phyloP scores from a whole-genome alignment of 2,329 filamentous ascomycete genomes.

The Alternaria novae-zelandiae region DNA sequence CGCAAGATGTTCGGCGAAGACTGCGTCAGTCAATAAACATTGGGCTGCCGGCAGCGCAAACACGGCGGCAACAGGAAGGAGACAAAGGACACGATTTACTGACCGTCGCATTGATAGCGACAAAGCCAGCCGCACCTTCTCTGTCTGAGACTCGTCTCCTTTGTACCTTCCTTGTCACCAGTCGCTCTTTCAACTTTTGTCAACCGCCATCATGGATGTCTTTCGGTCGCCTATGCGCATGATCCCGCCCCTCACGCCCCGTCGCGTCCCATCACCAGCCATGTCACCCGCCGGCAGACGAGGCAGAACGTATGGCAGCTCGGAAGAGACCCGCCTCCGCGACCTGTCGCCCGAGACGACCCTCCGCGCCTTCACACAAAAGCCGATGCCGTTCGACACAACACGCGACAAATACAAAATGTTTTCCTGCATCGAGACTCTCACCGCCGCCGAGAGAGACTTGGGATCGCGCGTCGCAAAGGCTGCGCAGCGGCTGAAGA shows the following conservation, averaged over 20 bases:
- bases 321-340: constrained; percentile 44
- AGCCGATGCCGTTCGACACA: constrained; percentile 53
- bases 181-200: constrained; percentile 23
- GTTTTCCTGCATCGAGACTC: constrained; percentile 64
- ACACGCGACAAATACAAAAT: constrained; percentile 50
- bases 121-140: background rate
- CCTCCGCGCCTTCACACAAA: constrained; percentile 52
- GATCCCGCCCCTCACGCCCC: constrained; percentile 40
- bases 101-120: constrained; percentile 21
- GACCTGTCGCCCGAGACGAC: constrained; percentile 51
- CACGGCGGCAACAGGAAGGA: constrained; percentile 9
- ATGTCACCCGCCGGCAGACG: constrained; percentile 43
- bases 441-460: constrained; percentile 70
- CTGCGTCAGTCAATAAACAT: constrained; percentile 18
- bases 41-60: constrained; percentile 22
- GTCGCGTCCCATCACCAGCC: constrained; percentile 39
- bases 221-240: constrained; percentile 41
- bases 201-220: constrained; percentile 30
- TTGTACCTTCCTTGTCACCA: constrained; percentile 17
- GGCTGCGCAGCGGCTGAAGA: constrained; percentile 72
- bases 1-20: constrained; percentile 13
- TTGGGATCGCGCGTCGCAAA: constrained; percentile 74
- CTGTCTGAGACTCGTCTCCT: constrained; percentile 1
- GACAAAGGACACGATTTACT: constrained; percentile 23
- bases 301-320: constrained; percentile 29